Base-by-base conservation (phyloP, 1,139 yeast species). In the Hyphopichia wangnamkhiaoensis region DNA sequence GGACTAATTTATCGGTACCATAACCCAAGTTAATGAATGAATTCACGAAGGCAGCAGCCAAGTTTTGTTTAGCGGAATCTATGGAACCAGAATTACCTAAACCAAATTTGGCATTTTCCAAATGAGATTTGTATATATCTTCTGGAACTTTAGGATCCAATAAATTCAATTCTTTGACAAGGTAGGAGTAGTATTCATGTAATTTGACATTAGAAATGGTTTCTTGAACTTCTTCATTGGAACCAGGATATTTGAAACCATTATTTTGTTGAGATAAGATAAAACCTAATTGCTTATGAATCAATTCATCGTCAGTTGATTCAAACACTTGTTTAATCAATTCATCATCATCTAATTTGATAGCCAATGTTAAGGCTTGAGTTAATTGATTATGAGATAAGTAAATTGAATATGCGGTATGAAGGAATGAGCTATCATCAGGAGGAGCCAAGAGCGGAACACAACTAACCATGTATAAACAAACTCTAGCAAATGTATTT, bases 371-470 rank as follows among this genome's bases (percentile, higher is more conserved):
- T 58, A 93, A 71, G 0, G 98, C 98, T 59, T 90, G 96, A 4
- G 98, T 84, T 49, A 89, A 74, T 61, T 86, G 88, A 50, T 81
- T 79, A 59, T 89, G 86, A 32, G 84, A 68, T 51, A 90, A 70
- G 65, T 93, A 93, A 50, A 94, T 89, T 31, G 89, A 72, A 61
- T 72, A 93, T n/a, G 98, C 98, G 12, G 97, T 90, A 55, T 86
- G 81, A 54, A 94, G 77, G 61, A 93, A 90, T 5, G 91, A 78
- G 30, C 79, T 66, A 61, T 91, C 97, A 58, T 93, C 98, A 10
- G 97, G 97, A 20, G 96, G 96, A 16, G 98, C 95, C 57, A 93
- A 75, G 48, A 91, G 76, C 24, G 97, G 96, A 14, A 93, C 98
- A 67, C 98, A 93, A 46, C 96, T 87, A 31, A 89, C 91, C 84